A percentile compares a stretch with the other conserved stretches of the same genome.
These are phyloP conservation scores for Cladosporium sp. DNA, from an alignment of 2,329 filamentous ascomycete genomes.

Conservation along the genomic window DNA sequence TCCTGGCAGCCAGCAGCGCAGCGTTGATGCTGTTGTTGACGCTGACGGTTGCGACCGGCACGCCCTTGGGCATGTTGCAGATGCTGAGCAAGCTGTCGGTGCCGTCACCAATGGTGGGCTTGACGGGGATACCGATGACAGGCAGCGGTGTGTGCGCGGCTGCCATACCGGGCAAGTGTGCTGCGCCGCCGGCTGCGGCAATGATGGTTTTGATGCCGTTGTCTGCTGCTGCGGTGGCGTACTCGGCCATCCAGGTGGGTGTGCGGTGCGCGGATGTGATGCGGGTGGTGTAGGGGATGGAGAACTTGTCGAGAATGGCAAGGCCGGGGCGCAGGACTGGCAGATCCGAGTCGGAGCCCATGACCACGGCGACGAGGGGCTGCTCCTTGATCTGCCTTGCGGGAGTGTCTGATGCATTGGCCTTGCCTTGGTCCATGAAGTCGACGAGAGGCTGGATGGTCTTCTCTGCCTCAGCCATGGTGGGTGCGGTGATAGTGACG, in stretches of 20 bases:
- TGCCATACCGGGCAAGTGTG: conserved; percentile 50
- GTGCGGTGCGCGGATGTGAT: conserved; percentile 70
- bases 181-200: conserved; percentile 46
- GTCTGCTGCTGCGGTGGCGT: conserved; percentile 36
- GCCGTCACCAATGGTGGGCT: conserved; percentile 47
- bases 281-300: conserved; percentile 66
- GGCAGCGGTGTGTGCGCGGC: conserved; percentile 47
- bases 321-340: conserved; percentile 63
- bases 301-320: conserved; percentile 63
- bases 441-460: conserved; percentile 68
- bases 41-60: conserved; percentile 38
- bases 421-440: conserved; percentile 50
- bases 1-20: conserved; percentile 43
- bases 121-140: conserved; percentile 49
- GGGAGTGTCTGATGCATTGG: conserved; percentile 45
- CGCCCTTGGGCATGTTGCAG: conserved; percentile 49
- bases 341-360: conserved; percentile 79
- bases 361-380: conserved; percentile 70
- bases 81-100: conserved; percentile 49
- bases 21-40: conserved; percentile 47
- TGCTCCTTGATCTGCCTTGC: conserved; percentile 31
- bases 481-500: conserved; percentile 72
- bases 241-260: conserved; percentile 44
- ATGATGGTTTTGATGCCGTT: conserved; percentile 45
- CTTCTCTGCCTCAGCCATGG: conserved; percentile 63